phyloP scores from a whole-genome alignment of 23 red algal genomes.

The Gracilaria domingensis region DNA sequence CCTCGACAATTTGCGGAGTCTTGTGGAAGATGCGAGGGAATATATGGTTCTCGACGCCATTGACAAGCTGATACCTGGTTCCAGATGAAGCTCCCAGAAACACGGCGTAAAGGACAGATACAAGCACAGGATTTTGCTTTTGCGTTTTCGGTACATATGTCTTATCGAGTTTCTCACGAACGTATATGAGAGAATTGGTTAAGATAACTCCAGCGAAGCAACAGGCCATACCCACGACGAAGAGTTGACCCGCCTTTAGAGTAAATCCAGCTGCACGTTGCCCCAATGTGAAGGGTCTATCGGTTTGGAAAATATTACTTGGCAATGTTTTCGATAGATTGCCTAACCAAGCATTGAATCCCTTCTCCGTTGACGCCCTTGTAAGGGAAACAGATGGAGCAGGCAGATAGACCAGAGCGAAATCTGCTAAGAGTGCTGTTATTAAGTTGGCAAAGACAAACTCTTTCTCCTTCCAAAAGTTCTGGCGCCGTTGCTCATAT shows the following conservation, averaged over 20 bases:
- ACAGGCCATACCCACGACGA: slow-evolving; percentile 86
- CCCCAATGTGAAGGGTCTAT: slow-evolving; percentile 88
- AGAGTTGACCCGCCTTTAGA: slow-evolving; percentile 85
- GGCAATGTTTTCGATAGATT: slow-evolving; percentile 68
- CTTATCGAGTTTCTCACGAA: slow-evolving; percentile 75
- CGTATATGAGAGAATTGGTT: slow-evolving; percentile 77
- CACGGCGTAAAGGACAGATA: slow-evolving; percentile 84
- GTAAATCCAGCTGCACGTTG: slow-evolving; percentile 82
- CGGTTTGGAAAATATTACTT: slow-evolving; percentile 95
- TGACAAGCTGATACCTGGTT: slow-evolving; percentile 97
- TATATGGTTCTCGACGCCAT: slow-evolving; percentile 95
- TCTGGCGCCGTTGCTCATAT: slow-evolving; percentile 85
- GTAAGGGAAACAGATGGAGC: slow-evolving; percentile 82
- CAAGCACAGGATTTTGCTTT: slow-evolving; percentile 77
- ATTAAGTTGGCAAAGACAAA: slow-evolving; percentile 98
- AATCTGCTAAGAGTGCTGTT: slow-evolving; percentile 95
- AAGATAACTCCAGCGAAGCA: slow-evolving; percentile 77
- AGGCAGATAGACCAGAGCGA: slow-evolving; percentile 94
- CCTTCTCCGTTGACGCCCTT: slow-evolving; percentile 12
- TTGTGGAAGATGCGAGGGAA: slow-evolving; percentile 89
- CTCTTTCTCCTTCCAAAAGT: slow-evolving; percentile 93
- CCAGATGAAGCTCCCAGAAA: slow-evolving; percentile 88
- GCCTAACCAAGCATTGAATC: slow-evolving; percentile 58
- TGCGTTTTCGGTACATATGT: slow-evolving; percentile 62
- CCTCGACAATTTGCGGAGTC: slow-evolving; percentile 67